Conservation (phyloP, 768 basidiomycete genomes). For the Obba rivulosa region DNA sequence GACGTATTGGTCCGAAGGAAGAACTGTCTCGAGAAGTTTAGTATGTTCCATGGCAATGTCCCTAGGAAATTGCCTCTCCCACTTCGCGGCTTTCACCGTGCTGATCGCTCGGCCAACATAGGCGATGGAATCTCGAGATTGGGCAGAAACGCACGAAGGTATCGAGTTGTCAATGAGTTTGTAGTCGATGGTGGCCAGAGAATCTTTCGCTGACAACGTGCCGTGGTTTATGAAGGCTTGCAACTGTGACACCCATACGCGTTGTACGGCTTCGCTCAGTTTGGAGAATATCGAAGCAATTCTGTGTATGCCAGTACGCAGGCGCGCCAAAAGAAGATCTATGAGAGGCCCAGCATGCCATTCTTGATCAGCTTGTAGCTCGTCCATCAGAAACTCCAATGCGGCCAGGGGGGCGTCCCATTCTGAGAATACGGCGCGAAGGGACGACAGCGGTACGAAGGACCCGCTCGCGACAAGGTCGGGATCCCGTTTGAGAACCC, state of each 20-base stretch:
- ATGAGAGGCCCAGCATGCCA: conserved; percentile 79
- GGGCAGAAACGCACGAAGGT: conserved; percentile 68
- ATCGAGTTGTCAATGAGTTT: conserved; percentile 58
- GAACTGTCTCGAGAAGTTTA: conserved; percentile 54
- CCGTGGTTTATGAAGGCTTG: conserved; percentile 80
- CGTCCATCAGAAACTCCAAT: conserved; percentile 57
- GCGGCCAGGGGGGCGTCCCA: conserved; percentile 87
- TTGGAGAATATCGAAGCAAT: conserved; percentile 66
- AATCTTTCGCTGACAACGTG: conserved; percentile 52
- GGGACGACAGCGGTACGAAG: conserved; percentile 80
- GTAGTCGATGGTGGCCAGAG: conserved; percentile 59
- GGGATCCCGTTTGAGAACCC: conserved; percentile 69
- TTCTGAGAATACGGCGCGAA: conserved; percentile 77
- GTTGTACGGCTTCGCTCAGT: conserved; percentile 71
- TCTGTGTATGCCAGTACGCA: conserved; percentile 74
- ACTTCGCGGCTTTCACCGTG: conserved; percentile 74
- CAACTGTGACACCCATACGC: conserved; percentile 82
- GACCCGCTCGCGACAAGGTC: conserved; percentile 73
- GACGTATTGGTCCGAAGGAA: conserved; percentile 69
- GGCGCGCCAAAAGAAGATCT: conserved; percentile 67
- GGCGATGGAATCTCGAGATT: conserved; percentile 73
- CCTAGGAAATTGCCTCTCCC: conserved; percentile 73
- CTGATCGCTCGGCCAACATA: conserved; percentile 87
- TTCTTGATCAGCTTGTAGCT: conserved; percentile 45
- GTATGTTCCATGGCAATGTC: conserved; percentile 63